These are phyloP conservation scores for Oenanthe sinensis DNA, from an alignment of 129 eudicot species.

Conservation along the genomic window DNA sequence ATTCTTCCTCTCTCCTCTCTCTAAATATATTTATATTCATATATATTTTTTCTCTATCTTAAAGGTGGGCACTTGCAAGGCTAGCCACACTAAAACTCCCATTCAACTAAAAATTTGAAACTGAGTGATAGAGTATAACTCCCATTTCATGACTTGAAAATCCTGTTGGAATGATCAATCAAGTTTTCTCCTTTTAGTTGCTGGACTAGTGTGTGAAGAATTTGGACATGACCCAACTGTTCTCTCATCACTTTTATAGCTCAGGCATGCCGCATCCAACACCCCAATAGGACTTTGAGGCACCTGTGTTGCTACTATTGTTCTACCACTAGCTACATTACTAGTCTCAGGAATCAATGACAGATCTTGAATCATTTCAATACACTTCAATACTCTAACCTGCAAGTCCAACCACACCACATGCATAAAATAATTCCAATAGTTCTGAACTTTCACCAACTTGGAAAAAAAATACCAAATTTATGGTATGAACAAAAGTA, in stretches of 20 bases:
- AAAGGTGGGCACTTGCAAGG: not conserved
- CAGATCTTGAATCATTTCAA: conserved; percentile 41
- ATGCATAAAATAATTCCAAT: not conserved
- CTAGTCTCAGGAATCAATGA: conserved; percentile 16
- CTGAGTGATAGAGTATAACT: conserved; percentile 6
- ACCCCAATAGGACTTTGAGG: conserved; percentile 61
- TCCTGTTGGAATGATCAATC: not conserved
- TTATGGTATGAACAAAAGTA: not conserved
- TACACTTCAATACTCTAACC: conserved; percentile 53
- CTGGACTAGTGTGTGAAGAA: conserved; percentile 36
- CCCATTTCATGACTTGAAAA: conserved; percentile 19
- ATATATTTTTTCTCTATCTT: not conserved
- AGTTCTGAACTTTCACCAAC: not conserved
- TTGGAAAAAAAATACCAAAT: not conserved
- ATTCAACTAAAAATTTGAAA: conserved; percentile 11
- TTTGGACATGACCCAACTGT: conserved; percentile 44
- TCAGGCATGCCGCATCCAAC: conserved; percentile 46
- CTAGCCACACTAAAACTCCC: conserved; percentile 26
- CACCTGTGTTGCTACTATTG: conserved; percentile 2
- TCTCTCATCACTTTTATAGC: conserved; percentile 41
- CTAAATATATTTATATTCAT: not conserved
- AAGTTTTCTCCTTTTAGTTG: conserved; percentile 34
- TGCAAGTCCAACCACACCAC: conserved; percentile 15
- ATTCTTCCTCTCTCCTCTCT: conserved; percentile 10
- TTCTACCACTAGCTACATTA: conserved; percentile 1